phyloP scores from a whole-genome alignment of 495 filamentous ascomycete genomes.

The Thozetella sp. region DNA sequence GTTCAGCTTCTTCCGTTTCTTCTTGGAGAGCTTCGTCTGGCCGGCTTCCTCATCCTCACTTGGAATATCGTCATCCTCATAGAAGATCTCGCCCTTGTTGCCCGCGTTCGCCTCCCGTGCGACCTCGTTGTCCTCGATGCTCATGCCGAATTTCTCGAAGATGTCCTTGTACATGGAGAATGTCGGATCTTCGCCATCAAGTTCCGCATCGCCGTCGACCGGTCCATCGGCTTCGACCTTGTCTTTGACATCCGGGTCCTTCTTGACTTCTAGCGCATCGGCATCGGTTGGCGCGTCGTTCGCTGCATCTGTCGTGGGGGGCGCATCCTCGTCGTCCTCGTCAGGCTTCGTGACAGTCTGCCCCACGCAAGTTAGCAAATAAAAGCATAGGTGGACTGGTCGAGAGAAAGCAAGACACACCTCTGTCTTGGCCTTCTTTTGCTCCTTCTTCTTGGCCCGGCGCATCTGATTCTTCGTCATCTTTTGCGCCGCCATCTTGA shows the following conservation, averaged over 20 bases:
- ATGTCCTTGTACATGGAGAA: constrained; percentile 83
- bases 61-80: constrained; percentile 84
- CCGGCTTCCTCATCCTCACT: constrained; percentile 78
- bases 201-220: constrained; percentile 38
- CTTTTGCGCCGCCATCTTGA: constrained; percentile 60
- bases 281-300: constrained; percentile 11
- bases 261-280: constrained; percentile 41
- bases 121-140: constrained; percentile 55
- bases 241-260: constrained; percentile 28
- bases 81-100: constrained; percentile 87
- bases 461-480: constrained; percentile 83
- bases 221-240: constrained; percentile 46
- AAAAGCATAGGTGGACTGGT: not conserved
- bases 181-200: constrained; percentile 72
- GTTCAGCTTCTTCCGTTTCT: constrained; percentile 85
- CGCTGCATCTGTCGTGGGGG: constrained; percentile 20
- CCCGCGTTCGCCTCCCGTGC: constrained; percentile 62
- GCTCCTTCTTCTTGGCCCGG: constrained; percentile 87
- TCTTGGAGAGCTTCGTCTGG: constrained; percentile 80
- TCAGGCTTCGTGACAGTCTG: constrained; percentile 24
- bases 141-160: constrained; percentile 68
- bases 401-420: constrained; percentile 19
- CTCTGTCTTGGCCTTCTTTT: constrained; percentile 63
- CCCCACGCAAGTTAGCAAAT: constrained; percentile 2
- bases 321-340: constrained; percentile 18